Evolutionary conservation across 495 filamentous ascomycete species (phyloP).

Genomic region (Bacidia gigantensis): DNA sequence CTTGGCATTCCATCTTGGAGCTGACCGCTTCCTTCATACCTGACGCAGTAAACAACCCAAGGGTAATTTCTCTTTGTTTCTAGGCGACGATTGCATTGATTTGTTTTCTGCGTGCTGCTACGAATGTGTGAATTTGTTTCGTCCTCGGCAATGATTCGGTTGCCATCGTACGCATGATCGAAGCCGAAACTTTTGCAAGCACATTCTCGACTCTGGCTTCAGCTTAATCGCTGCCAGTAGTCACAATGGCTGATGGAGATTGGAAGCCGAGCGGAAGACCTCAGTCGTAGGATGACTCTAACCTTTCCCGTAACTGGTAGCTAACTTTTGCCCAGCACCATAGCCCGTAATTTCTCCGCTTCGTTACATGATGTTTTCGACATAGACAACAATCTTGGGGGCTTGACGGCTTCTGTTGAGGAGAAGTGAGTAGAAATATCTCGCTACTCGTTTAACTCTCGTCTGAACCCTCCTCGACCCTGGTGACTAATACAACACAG

Average conservation of each 20-base stretch:
- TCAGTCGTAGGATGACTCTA: slow-evolving; percentile 55
- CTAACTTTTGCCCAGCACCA: slow-evolving; percentile 42
- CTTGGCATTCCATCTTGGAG: not conserved
- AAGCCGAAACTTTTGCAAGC: not conserved
- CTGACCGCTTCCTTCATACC: no score
- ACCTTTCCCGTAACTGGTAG: not conserved
- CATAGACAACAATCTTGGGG: slow-evolving; percentile 64
- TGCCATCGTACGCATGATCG: not conserved
- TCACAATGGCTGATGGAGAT: slow-evolving; percentile 40
- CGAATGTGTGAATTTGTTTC: not conserved
- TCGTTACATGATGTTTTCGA: slow-evolving; percentile 82
- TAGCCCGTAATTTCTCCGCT: slow-evolving; percentile 74
- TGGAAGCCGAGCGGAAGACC: slow-evolving; percentile 68
- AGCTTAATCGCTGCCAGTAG: not conserved
- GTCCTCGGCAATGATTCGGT: not conserved
- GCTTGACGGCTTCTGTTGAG: slow-evolving; percentile 63
- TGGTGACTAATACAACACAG: slow-evolving; percentile 20
- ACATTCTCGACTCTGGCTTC: not conserved
- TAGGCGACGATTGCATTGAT: not conserved
- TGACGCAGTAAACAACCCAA: not conserved
- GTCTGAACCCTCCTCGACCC: not conserved
- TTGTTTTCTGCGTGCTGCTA: not conserved
- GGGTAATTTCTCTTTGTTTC: not conserved
- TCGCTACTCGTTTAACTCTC: not conserved
- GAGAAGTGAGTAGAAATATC: slow-evolving; percentile 53